Evolutionary conservation across 257 asterid genomes (phyloP), one percentile per base, ranked within the genome.

Genomic region (Scutellaria baicalensis): DNA sequence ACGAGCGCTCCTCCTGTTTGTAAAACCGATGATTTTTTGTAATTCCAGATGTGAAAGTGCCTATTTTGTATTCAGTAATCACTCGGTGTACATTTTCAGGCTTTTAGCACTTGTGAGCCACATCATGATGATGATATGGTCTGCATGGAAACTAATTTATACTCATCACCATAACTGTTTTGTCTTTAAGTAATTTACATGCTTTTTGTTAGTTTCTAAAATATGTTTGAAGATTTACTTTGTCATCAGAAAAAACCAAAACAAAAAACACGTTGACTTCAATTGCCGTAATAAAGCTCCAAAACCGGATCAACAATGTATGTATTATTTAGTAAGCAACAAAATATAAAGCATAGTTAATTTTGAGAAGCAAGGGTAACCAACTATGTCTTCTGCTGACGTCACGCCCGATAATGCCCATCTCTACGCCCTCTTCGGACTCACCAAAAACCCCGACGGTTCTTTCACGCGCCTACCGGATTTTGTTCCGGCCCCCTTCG

Each of bases 1-100:
- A 64, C 67, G 59, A 60, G 61, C 27, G 54, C 21, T 54, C 10
- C 38, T 66, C 45, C 23, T 73, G 67, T 71, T 66, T 77, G 82
- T 70, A 60, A 73, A 51, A 77, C 65, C 64, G 58, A 13, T 11
- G 47, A 35, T n/a, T 39, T 63, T 74, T 64, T 73, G 70, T 36
- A 64, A 36, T 35, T 64, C 56, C 56, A 36, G 49, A 63, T 45
- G 63, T 33, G 27, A 23, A 23, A 23, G 1, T 23, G 27, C 27
- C 27, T 23, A 23, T 23, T 23, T 23, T 2, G 27, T 55, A 39
- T 39, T 8, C 18, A 23, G 54, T 43, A 61, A 35, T 44, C 43
- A 61, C 35, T 44, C 43, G 9, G 59, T 57, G 27, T 47, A 60
- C 17, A 17, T n/a, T 61, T 55, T 44, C 27, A 23, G 27, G 27